phyloP scores from a whole-genome alignment of 2,329 filamentous ascomycete genomes.

The Ceratocystis diversiconidia region DNA sequence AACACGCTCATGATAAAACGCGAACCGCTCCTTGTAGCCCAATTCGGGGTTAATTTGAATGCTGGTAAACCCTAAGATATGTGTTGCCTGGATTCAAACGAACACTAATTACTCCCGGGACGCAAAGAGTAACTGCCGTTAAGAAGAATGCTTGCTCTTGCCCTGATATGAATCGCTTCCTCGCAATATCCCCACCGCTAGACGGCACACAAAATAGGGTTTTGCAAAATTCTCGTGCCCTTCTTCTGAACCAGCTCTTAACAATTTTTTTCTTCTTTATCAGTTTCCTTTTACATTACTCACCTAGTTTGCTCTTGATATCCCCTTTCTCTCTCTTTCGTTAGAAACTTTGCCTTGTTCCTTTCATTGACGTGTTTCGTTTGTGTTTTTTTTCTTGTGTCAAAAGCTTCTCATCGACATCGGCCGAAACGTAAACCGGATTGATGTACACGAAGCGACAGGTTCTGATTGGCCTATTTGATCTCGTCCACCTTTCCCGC shows the following conservation, averaged over 20 bases:
- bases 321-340: background rate
- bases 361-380: background rate
- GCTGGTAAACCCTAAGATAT: background rate
- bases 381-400: conserved; percentile 9
- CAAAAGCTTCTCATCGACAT: conserved; percentile 15
- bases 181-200: too few relatives aligned
- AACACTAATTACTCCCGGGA: background rate
- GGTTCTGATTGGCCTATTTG: conserved; percentile 12
- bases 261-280: background rate
- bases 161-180: too few relatives aligned
- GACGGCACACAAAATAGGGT: background rate
- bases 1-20: background rate
- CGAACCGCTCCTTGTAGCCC: background rate
- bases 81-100: background rate
- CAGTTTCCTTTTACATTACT: background rate
- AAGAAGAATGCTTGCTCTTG: too few relatives aligned
- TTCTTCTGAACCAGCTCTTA: background rate
- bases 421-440: conserved; percentile 16
- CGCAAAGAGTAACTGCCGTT: too few relatives aligned
- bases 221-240: background rate
- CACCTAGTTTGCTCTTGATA: background rate
- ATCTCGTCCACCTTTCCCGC: background rate
- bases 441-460: conserved; percentile 17
- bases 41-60: background rate
- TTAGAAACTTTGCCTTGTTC: too few relatives aligned